Evolutionary conservation across 805 yeast species (phyloP).

Genomic region (Saccharomyces paradoxus): DNA sequence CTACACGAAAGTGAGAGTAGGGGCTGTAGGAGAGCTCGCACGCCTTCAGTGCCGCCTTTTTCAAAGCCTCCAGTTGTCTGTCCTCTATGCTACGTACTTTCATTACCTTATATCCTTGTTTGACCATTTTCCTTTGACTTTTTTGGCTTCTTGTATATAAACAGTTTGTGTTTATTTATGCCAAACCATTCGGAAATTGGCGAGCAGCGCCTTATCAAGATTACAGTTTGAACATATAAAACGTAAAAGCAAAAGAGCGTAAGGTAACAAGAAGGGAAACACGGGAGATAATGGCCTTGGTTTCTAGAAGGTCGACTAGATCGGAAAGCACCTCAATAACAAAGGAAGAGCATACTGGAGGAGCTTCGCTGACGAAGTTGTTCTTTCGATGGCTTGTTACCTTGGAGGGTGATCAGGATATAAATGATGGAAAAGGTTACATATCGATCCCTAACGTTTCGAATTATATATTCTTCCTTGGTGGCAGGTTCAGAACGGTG

Average conservation of each 20-base stretch:
- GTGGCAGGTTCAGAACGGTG: constrained; percentile 52
- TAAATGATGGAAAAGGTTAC: constrained; percentile 13
- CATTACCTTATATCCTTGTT: neutral
- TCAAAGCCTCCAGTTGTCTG: constrained; percentile 24
- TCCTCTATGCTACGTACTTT: constrained; percentile 14
- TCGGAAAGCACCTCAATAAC: neutral
- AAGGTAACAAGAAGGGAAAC: neutral
- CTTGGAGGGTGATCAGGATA: constrained; percentile 16
- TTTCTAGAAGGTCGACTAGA: neutral
- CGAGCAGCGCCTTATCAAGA: neutral
- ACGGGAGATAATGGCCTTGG: neutral
- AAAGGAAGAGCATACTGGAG: neutral
- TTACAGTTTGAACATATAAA: neutral
- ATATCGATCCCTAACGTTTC: constrained; percentile 18
- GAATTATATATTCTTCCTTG: constrained; percentile 46
- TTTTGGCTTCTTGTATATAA: neutral
- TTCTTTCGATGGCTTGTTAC: constrained; percentile 19
- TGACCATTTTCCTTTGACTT: neutral
- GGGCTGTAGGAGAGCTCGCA: constrained; percentile 41
- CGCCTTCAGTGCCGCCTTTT: constrained; percentile 30
- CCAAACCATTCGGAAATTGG: neutral
- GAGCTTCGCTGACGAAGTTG: constrained; percentile 1
- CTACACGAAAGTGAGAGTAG: constrained; percentile 51
- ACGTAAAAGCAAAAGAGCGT: neutral
- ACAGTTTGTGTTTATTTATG: neutral